Base-by-base conservation (phyloP, 768 basidiomycete genomes). In the Rhodotorula toruloides region DNA sequence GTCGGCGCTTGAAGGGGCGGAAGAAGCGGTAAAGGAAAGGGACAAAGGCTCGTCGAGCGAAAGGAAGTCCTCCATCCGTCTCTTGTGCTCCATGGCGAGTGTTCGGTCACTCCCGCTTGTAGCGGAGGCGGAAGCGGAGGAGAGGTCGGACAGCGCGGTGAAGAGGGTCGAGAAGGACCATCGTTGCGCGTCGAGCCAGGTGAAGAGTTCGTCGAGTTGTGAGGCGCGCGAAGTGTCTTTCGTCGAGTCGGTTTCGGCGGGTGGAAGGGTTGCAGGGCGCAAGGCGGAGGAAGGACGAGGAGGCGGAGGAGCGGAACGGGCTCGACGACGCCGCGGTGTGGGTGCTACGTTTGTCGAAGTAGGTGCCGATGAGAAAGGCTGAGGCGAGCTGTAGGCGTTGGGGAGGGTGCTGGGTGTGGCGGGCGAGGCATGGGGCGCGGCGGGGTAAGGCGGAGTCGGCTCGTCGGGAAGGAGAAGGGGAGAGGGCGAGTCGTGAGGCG, bases 151-250 rank as follows among this genome's bases (percentile, higher is more conserved):
- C 32, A 67, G 49, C 1, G 65, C 65, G 13, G 60, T 57, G 27
- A 67, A 52, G 13, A 67, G 55, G 14, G 34, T 27, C n/a, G 60
- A 58, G 31, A 67, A 43, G 36, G 56, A 52, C 65, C 65, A 67
- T 17, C 65, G 54, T 29, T 53, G 47, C 21, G 46, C 56, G 44
- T 67, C 65, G 40, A 67, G 46, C 65, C 60, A 67, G 1, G 19
- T 17, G n/a, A 67, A 67, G 48, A 67, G 49, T 16, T 13, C 11
- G 27, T 44, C n/a, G 21, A 67, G 48, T 39, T 40, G 44, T 13
- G n/a, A 4, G 52, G 36, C 31, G 34, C 36, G 50, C 16, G 10
- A 12, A 14, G 19, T 13, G n/a, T n/a, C n/a, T n/a, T 53, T 53
- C 52, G 32, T 37, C 34, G 44, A 25, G 12, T 22, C 44, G 22